A percentile compares a stretch with the other conserved stretches of the same genome.
phyloP scores from a whole-genome alignment of 2,329 filamentous ascomycete species.

The Sporothrix phasma region DNA sequence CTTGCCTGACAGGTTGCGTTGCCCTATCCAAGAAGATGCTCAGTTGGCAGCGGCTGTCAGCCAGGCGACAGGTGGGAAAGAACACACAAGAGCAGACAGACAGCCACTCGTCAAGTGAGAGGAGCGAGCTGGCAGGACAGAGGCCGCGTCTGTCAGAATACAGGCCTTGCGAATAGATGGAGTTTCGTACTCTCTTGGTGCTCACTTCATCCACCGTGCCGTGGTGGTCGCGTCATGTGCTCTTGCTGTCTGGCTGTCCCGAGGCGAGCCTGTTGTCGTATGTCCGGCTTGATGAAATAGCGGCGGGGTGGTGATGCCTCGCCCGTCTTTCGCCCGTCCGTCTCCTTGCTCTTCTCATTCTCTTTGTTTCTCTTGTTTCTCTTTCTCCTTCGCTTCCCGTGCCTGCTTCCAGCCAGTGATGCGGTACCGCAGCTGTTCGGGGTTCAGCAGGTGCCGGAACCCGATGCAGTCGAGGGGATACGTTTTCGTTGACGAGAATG shows the following conservation, averaged over 20 bases:
- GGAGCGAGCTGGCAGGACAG: not conserved
- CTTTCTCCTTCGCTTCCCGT: not conserved
- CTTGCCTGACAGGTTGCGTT: not conserved
- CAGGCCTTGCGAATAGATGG: not conserved
- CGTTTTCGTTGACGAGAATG: constrained; percentile 54
- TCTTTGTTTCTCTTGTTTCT: not conserved
- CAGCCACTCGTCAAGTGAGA: not conserved
- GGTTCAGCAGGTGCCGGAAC: constrained; percentile 48
- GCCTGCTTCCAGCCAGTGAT: constrained; percentile 38
- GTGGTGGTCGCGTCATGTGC: constrained; percentile 4
- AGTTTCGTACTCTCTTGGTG: no score
- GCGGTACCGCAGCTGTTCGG: constrained; percentile 47
- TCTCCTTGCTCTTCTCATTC: no score
- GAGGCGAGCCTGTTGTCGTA: not conserved
- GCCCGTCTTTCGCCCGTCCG: not conserved
- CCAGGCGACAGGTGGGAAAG: not conserved
- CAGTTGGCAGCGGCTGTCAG: not conserved
- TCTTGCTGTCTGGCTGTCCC: not conserved
- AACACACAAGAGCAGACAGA: not conserved
- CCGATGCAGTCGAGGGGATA: constrained; percentile 61
- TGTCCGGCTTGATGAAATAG: not conserved
- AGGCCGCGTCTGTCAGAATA: no score
- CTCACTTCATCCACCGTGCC: not conserved
- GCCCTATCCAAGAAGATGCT: not conserved
- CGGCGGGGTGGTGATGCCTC: not conserved